Evolutionary conservation across 345 rosid genomes (phyloP), one percentile per base, ranked within the genome.

Genomic region (Cardamine occulta): DNA sequence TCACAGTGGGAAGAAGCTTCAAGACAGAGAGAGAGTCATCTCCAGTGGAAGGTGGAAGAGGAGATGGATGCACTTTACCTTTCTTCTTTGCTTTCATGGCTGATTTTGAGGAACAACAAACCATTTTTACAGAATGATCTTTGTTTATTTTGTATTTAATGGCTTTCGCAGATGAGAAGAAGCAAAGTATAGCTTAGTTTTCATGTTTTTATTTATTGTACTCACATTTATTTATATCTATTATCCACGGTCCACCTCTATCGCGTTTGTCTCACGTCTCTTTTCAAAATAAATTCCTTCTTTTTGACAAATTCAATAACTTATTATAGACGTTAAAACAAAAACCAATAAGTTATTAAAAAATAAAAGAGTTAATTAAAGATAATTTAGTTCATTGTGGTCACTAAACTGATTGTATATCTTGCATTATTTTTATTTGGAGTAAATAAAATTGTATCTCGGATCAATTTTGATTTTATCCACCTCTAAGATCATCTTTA

Each of bases 11-110:
- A 4, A 91, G 85, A 26, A 94, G 88, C 67, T 67, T 86, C 28
- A 88, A 73, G 37, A 85, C 83, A 1, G 91, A 80, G 52, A 83
- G 78, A 61, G 61, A 77, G 29, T 82, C 84, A n/a, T 83, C 87
- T 37, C 72, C 70, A 6, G 69, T 44, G 17, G 78, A 53, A 5
- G 79, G 34, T 1, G 87, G 63, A 5, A 79, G 48, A 37, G 86
- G 87, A 52, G 91, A 85, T 8, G 94, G 94, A 76, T 86, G 74
- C 2, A 93, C 86, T 87, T 86, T 90, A 45, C 98, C 97, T 77
- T 89, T 93, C 82, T 86, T 85, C 77, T 88, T 88, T 54, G 84
- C 66, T 84, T 89, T 89, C 97, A 85, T 92, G 66, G 52, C 65
- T 56, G 72, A 31, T 34, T 35, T 32, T 64, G 82, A 82, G 10